A percentile compares a stretch with the other conserved stretches of the same genome.
Conservation (phyloP, 108 stramenopile genomes). For the Skeletonema grethae region DNA sequence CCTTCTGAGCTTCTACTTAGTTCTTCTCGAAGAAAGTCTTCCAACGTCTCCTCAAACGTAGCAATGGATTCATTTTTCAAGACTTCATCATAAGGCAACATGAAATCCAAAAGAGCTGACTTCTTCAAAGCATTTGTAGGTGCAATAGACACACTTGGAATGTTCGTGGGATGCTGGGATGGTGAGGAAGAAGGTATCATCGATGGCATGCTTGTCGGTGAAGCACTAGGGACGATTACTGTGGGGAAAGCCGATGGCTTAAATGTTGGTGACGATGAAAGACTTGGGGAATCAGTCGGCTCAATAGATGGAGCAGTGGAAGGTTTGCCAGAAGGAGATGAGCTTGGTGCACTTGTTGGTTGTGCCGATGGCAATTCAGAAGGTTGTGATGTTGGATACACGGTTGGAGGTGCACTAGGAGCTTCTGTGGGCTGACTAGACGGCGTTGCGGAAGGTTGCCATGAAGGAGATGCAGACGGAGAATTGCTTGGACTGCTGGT, state of each 20-base stretch:
- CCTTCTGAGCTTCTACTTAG: slow-evolving; percentile 1
- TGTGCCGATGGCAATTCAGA: neutral
- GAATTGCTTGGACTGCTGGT: neutral
- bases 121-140: slow-evolving; percentile 2
- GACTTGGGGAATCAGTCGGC: neutral
- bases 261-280: neutral
- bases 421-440: slow-evolving; percentile 6
- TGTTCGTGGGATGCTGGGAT: neutral
- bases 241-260: neutral
- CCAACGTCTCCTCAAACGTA: slow-evolving; percentile 27
- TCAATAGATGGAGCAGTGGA: neutral
- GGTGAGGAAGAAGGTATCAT: neutral
- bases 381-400: neutral
- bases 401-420: neutral
- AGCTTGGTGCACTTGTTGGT: slow-evolving; percentile 6
- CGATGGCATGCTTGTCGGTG: neutral
- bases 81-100: slow-evolving; percentile 1
- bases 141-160: neutral
- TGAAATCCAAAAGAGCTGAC: slow-evolving; percentile 20
- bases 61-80: slow-evolving; percentile 4
- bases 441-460: slow-evolving; percentile 3
- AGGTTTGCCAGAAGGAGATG: neutral
- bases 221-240: neutral
- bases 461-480: slow-evolving; percentile 10
- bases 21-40: slow-evolving; percentile 16